phyloP scores from a whole-genome alignment of 139 green algal genomes.

The Pedinophyceae sp. region DNA sequence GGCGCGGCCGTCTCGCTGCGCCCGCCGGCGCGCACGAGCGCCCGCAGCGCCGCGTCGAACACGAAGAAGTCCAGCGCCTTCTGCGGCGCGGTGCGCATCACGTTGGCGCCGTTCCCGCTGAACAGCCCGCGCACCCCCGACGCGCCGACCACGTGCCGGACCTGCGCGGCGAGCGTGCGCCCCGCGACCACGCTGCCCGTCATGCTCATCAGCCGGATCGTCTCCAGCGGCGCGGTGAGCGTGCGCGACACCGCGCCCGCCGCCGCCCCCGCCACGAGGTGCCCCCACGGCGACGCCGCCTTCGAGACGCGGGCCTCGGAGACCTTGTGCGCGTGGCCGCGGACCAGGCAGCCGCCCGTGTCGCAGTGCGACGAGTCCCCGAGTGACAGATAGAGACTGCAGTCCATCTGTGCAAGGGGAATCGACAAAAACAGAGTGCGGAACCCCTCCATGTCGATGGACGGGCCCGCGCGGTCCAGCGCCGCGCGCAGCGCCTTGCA shows the following conservation, averaged over 20 bases:
- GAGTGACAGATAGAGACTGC: constrained; percentile 12
- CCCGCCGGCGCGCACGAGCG: neutral
- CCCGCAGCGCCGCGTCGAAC: constrained; percentile 27
- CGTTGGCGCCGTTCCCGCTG: constrained; percentile 60
- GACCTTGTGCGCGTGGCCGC: constrained; percentile 3
- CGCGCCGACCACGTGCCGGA: constrained; percentile 5
- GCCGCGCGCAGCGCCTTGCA: neutral
- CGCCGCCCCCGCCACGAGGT: constrained; percentile 59
- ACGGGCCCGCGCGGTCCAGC: too few species aligned
- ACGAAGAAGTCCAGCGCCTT: constrained; percentile 70
- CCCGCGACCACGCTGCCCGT: constrained; percentile 16
- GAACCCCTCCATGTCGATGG: too few species aligned
- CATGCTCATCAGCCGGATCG: constrained; percentile 54
- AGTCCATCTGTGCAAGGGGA: constrained; percentile 8
- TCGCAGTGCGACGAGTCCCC: constrained; percentile 9
- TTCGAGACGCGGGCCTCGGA: neutral
- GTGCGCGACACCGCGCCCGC: constrained; percentile 53
- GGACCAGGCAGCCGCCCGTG: constrained; percentile 10
- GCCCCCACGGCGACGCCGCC: constrained; percentile 8
- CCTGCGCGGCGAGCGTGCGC: neutral
- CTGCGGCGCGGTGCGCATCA: constrained; percentile 48
- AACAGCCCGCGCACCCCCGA: constrained; percentile 41
- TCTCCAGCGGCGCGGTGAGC: constrained; percentile 62
- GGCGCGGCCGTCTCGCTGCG: neutral
- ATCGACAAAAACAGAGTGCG: neutral